Evolutionary conservation across 768 basidiomycete genomes (phyloP), one percentile per base, ranked within the genome.

Genomic region (Podaxis rugospora): DNA sequence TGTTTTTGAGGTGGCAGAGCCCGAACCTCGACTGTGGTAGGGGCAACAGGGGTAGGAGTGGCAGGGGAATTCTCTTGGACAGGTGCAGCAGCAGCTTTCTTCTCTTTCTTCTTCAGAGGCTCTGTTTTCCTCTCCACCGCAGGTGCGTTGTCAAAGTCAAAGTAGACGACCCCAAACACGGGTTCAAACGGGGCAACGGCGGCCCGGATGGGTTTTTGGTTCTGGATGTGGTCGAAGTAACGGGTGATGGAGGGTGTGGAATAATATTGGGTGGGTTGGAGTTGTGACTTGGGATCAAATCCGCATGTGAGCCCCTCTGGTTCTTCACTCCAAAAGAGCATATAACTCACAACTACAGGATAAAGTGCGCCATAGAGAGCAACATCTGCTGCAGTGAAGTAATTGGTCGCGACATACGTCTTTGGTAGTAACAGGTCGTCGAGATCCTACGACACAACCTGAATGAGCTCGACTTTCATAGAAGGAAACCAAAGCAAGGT

Each of bases 211-310:
- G 81, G 72, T 5, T 87, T 78, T 21, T 78, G 79, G 50, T 84
- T 81, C 76, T 98, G 96, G 61, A 99, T 83, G 74, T 98, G 93
- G 74, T 95, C 90, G 70, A 98, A 96, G 80, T 96, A 98, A 49
- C 97, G 91, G 44, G 91, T 91, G 40, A 98, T 72, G 21, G 92
- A 82, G 4, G 96, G 94, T 57, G 86, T 83, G 16, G 87, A 75
- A 70, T 92, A 88, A 77, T 92, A 89, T 69, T 90, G 84, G n/a
- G 80, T 65, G 4, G 90, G 79, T 66, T 85, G 82, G 16, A 90
- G 77, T 68, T 87, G 84, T 7, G 89, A 84, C 89, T 96, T 62
- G 21, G 46, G 21, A 36, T 54, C 27, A 18, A 46, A 37, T 32
- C 9, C 1, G 18, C 25, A 14, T 18, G 35, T 13, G 7, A 23